Base-by-base conservation (phyloP, 202 grass and related monocot species). In the Panicum hallii region DNA sequence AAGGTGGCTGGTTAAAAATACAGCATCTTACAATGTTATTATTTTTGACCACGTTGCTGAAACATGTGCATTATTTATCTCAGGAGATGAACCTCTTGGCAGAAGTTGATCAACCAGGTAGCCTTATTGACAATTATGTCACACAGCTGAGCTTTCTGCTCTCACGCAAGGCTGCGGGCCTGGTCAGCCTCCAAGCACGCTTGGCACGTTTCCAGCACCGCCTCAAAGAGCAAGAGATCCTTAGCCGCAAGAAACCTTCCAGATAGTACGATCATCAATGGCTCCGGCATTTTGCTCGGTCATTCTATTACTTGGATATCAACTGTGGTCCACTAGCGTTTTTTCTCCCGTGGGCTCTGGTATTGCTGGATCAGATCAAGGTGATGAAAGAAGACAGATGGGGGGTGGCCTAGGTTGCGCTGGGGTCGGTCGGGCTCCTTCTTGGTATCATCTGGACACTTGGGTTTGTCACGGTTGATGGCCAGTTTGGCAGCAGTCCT, bases 81-180 rank as follows among this genome's bases (percentile, higher is more conserved):
- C 81, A 99, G 93, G 97, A 99, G 84, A 99, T 99, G 97, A 97
- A 99, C 88, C 94, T 99, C 84, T 91, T 99, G 88, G 93, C 97
- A 69, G 97, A 99, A 76, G 97, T 99, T 56, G 97, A 99, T 62
- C 94, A 94, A 76, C 97, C 97, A 70, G 97, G 97, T 54, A 99
- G 91, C 80, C 91, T 92, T 46, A 99, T 99, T 49, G 97, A 99
- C 76, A 92, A 92, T 72, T 99, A 99, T 19, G 93, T 99, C 46
- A 94, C 90, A 54, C 91, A 94, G 42, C 65, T 99, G 74, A 94
- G 93, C 46, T 99, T 99, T 79, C 81, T 99, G 86, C 58, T 99
- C 20, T 96, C 97, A 34, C 93, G 93, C 50, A 99, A 96, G 79
- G 93, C 91, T 52, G 88, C 97, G 5, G 92, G 97, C 45, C 82